phyloP scores from a whole-genome alignment of 1,139 yeast genomes.

The Sugiyamaella neomexicana region DNA sequence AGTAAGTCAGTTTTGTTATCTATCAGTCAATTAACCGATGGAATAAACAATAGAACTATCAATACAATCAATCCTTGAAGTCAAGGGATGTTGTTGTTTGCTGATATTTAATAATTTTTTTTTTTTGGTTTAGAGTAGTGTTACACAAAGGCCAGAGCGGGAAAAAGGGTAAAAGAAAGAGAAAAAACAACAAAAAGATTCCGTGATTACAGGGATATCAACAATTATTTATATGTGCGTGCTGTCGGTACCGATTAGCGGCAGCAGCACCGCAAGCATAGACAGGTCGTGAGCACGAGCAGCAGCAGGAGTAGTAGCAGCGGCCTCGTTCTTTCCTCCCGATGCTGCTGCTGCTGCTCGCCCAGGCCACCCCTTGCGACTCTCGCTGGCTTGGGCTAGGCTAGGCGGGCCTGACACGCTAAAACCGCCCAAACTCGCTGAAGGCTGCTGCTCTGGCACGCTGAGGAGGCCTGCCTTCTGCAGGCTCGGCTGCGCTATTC shows the following conservation, averaged over 20 bases:
- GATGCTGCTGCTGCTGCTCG: too few relatives aligned
- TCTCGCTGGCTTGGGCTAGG: too few relatives aligned
- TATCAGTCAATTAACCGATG: neutral
- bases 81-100: neutral
- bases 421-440: too few relatives aligned
- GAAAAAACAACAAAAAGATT: neutral
- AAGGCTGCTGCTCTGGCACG: too few relatives aligned
- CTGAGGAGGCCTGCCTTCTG: too few relatives aligned
- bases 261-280: neutral
- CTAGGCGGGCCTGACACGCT: too few relatives aligned
- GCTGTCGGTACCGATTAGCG: neutral
- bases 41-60: neutral
- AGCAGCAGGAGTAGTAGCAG: neutral
- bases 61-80: neutral
- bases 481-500: neutral
- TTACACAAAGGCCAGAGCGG: neutral
- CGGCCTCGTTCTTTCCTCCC: neutral
- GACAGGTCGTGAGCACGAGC: neutral
- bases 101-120: neutral
- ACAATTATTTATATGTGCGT: conserved; percentile 6
- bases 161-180: neutral
- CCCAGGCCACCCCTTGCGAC: too few relatives aligned
- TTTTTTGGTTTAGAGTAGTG: neutral
- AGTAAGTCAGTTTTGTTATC: neutral
- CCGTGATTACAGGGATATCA: neutral